A percentile compares a stretch with the other conserved stretches of the same genome.
These are phyloP conservation scores for Boletus sp. DNA, from an alignment of 768 basidiomycete species.

Conservation along the genomic window DNA sequence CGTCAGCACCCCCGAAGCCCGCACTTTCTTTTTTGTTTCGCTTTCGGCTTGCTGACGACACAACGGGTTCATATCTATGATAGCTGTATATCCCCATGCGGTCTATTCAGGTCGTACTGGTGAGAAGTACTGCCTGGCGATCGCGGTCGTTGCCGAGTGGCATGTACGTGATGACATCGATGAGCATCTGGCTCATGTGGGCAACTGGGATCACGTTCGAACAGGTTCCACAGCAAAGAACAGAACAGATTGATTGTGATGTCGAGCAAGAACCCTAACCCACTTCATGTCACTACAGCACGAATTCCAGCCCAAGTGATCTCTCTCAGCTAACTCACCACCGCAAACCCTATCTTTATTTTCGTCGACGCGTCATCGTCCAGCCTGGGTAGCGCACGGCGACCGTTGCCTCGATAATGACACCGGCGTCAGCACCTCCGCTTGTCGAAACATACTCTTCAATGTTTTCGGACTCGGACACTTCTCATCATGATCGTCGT, in stretches of 20 bases:
- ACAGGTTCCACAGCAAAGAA: not conserved
- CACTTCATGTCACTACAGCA: not conserved
- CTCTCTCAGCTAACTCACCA: not conserved
- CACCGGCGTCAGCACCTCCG: not conserved
- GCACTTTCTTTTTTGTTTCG: not conserved
- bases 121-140: slow-evolving; percentile 9
- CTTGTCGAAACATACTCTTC: too few species aligned
- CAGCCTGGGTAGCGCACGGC: not conserved
- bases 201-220: not conserved
- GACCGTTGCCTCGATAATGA: slow-evolving; percentile 7
- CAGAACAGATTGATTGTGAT: not conserved
- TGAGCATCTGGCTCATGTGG: not conserved
- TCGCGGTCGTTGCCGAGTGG: slow-evolving; percentile 18
- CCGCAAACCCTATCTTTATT: slow-evolving; percentile 1
- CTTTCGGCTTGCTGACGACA: not conserved
- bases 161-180: not conserved
- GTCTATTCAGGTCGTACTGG: slow-evolving; percentile 4
- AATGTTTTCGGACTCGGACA: not conserved
- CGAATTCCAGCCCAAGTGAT: not conserved
- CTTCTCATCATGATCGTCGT: not conserved
- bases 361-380: not conserved
- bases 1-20: not conserved
- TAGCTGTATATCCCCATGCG: slow-evolving; percentile 10
- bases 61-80: slow-evolving; percentile 13
- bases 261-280: not conserved